Evolutionary conservation across 805 yeast species (phyloP).

Genomic region (Aciculoconidium aculeatum): DNA sequence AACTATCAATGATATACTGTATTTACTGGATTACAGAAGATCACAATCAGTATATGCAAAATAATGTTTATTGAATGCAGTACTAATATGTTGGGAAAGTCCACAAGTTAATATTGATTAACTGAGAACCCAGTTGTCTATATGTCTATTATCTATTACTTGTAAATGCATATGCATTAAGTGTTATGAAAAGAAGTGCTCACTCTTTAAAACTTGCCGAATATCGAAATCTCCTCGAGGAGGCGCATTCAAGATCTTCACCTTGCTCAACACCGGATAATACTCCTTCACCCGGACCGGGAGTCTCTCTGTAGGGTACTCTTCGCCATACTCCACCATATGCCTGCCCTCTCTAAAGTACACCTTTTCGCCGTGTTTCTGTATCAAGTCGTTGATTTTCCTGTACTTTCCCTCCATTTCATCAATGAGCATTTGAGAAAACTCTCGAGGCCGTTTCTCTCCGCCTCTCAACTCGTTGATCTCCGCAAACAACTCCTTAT

Average conservation of each 20-base stretch:
- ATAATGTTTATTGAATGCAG: no score
- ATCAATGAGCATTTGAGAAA: conserved; percentile 1
- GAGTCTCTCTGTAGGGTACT: background rate
- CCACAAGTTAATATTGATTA: no score
- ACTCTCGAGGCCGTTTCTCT: background rate
- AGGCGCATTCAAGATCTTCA: conserved; percentile 23
- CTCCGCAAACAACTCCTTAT: conserved; percentile 8
- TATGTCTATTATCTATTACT: conserved; percentile 2
- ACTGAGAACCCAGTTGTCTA: background rate
- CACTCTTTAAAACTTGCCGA: conserved; percentile 24
- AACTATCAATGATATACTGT: no score
- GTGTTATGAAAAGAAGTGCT: conserved; percentile 31
- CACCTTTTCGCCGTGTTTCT: conserved; percentile 18
- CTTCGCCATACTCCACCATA: conserved; percentile 4
- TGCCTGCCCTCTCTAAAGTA: conserved; percentile 9
- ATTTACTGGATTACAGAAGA: no score
- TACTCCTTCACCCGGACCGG: conserved; percentile 5
- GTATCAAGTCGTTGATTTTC: conserved; percentile 11
- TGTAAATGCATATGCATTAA: background rate
- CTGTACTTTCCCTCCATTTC: conserved; percentile 2
- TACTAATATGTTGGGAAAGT: no score
- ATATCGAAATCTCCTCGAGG: conserved; percentile 29
- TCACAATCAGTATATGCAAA: no score
- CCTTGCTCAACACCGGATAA: conserved; percentile 23
- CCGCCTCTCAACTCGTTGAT: conserved; percentile 6